A percentile compares a stretch with the other conserved stretches of the same genome.
phyloP scores from a whole-genome alignment of 2,329 filamentous ascomycete genomes.

The Chalaropsis thielavioides region DNA sequence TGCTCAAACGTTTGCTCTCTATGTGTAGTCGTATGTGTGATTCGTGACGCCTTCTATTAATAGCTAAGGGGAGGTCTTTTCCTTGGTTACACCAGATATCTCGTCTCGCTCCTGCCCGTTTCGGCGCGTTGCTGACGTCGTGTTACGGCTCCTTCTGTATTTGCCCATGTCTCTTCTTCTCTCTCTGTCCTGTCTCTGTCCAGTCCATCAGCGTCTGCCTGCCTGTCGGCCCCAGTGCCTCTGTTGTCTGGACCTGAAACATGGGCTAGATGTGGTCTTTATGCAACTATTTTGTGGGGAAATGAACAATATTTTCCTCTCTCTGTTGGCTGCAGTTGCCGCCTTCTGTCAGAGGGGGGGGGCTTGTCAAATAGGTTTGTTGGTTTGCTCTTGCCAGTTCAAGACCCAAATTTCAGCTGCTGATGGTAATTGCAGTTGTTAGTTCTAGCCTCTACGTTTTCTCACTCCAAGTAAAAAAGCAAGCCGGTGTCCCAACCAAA shows the following conservation, averaged over 20 bases:
- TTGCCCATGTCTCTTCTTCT: neutral
- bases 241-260: neutral
- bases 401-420: too few relatives aligned
- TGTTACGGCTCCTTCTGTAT: neutral
- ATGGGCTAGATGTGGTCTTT: neutral
- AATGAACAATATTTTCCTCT: neutral
- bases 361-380: too few relatives aligned
- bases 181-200: neutral
- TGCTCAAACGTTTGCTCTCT: too few relatives aligned
- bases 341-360: neutral
- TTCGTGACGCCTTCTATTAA: too few relatives aligned
- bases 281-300: neutral
- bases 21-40: too few relatives aligned
- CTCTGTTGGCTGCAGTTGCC: neutral
- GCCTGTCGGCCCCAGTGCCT: neutral
- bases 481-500: neutral
- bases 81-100: neutral
- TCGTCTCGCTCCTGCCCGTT: neutral
- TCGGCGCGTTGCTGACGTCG: neutral
- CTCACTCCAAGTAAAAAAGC: neutral
- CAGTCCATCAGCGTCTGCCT: too few relatives aligned
- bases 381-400: too few relatives aligned
- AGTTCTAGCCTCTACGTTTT: neutral
- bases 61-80: neutral
- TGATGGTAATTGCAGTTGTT: too few relatives aligned